Evolutionary conservation across 768 basidiomycete genomes (phyloP).

Genomic region (Bullera alba): DNA sequence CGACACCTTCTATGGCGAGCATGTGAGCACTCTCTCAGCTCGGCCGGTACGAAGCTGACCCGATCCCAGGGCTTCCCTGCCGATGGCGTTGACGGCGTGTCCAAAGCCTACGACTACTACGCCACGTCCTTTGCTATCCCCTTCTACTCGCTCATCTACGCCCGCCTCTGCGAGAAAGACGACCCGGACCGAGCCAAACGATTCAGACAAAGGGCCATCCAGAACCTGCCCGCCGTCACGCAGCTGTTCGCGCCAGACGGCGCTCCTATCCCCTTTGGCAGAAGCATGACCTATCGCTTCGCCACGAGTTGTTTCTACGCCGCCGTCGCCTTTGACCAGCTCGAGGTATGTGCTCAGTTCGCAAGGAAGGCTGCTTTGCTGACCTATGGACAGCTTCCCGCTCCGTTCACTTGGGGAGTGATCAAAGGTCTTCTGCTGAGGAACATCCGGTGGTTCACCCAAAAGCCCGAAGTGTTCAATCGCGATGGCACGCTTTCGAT

Average conservation of each 20-base stretch:
- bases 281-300: slow-evolving; percentile 67
- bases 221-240: slow-evolving; percentile 5
- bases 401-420: slow-evolving; percentile 61
- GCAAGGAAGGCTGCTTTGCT: neutral
- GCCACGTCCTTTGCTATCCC: slow-evolving; percentile 36
- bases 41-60: neutral
- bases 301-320: slow-evolving; percentile 50
- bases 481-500: slow-evolving; percentile 65
- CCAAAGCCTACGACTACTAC: slow-evolving; percentile 29
- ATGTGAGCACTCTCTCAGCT: slow-evolving; percentile 12
- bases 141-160: slow-evolving; percentile 31
- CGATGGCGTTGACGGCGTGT: slow-evolving; percentile 10
- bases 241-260: slow-evolving; percentile 25
- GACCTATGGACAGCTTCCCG: slow-evolving; percentile 54
- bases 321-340: slow-evolving; percentile 19
- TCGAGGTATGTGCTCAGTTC: slow-evolving; percentile 41
- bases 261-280: slow-evolving; percentile 57
- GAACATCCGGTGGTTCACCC: slow-evolving; percentile 65
- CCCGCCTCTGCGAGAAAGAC: slow-evolving; percentile 2
- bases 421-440: slow-evolving; percentile 65
- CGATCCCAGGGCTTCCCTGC: slow-evolving; percentile 23
- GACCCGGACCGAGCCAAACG: slow-evolving; percentile 11
- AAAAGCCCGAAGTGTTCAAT: slow-evolving; percentile 51
- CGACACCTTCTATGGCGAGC: slow-evolving; percentile 20
- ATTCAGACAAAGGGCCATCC: slow-evolving; percentile 9